A percentile compares a stretch with the other conserved stretches of the same genome.
phyloP scores from a whole-genome alignment of 164 flowering plant species.

The Stephania yunnanensis region DNA sequence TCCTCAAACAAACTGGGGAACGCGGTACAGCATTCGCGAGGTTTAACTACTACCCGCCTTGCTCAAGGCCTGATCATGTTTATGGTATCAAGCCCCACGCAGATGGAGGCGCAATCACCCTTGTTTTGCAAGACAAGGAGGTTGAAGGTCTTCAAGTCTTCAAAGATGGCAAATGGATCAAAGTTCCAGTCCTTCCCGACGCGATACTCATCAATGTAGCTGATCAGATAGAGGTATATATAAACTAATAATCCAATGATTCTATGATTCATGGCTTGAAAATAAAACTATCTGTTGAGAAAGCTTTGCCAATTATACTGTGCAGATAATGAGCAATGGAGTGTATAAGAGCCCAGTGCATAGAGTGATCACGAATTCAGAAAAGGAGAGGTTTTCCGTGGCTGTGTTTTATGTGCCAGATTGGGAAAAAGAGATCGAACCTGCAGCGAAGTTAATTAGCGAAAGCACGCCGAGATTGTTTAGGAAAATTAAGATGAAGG shows the following conservation, averaged over 20 bases:
- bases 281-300: background rate
- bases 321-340: constrained; percentile 63
- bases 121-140: constrained; percentile 31
- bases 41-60: constrained; percentile 39
- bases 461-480: constrained; percentile 25
- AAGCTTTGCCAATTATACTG: background rate
- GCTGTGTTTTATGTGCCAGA: constrained; percentile 34
- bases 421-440: constrained; percentile 33
- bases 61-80: constrained; percentile 35
- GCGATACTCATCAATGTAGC: constrained; percentile 25
- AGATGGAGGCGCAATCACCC: constrained; percentile 31
- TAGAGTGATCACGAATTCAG: constrained; percentile 39
- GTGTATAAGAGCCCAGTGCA: constrained; percentile 56
- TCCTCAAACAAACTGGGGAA: constrained; percentile 24
- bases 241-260: background rate
- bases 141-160: constrained; percentile 38
- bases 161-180: constrained; percentile 29
- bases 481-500: constrained; percentile 24
- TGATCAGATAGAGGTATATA: constrained; percentile 31
- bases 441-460: constrained; percentile 27
- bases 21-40: constrained; percentile 15
- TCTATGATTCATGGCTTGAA: background rate
- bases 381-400: constrained; percentile 33
- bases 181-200: constrained; percentile 22
- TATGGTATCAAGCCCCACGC: constrained; percentile 35